A percentile compares a stretch with the other conserved stretches of the same genome.
Conservation (phyloP, 768 basidiomycete species). For the Macrolepiota dolichaula region DNA sequence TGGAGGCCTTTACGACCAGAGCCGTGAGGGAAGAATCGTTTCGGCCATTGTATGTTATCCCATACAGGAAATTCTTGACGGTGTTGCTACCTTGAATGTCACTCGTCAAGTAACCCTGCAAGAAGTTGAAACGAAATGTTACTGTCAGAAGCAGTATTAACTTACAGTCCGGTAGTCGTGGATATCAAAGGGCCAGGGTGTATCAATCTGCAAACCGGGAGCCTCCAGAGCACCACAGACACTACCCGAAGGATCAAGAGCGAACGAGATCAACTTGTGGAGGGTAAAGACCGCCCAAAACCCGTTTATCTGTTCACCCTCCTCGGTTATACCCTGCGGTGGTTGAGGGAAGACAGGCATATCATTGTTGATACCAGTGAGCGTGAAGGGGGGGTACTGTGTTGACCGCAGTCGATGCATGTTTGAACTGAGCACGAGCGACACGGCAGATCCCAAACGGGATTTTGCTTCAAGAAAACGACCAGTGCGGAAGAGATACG, state of each 20-base stretch:
- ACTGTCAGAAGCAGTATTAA: not conserved
- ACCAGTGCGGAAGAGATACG: slow-evolving; percentile 62
- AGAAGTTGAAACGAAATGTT: slow-evolving; percentile 13
- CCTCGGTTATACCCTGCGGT: slow-evolving; percentile 47
- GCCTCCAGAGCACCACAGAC: slow-evolving; percentile 54
- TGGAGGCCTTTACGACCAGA: slow-evolving; percentile 49
- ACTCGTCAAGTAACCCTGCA: slow-evolving; percentile 41
- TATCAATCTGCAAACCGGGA: slow-evolving; percentile 46
- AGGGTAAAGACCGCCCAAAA: slow-evolving; percentile 63
- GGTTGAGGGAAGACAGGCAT: slow-evolving; percentile 39
- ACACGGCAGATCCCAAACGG: slow-evolving; percentile 50
- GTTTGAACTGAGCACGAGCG: slow-evolving; percentile 42
- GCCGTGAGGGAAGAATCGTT: slow-evolving; percentile 36
- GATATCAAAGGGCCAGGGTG: slow-evolving; percentile 50
- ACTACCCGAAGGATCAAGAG: slow-evolving; percentile 48
- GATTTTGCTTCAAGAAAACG: slow-evolving; percentile 59
- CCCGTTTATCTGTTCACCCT: slow-evolving; percentile 62
- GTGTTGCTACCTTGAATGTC: slow-evolving; percentile 45
- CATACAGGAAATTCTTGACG: slow-evolving; percentile 45
- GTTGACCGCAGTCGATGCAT: slow-evolving; percentile 44
- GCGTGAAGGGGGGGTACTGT: slow-evolving; percentile 30
- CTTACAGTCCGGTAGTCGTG: slow-evolving; percentile 35
- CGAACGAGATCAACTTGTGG: slow-evolving; percentile 54
- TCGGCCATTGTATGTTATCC: slow-evolving; percentile 25
- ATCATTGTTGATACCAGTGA: slow-evolving; percentile 35